A percentile compares a stretch with the other conserved stretches of the same genome.
phyloP scores from a whole-genome alignment of 345 rosid species.

The Rubroshorea leprosula region DNA sequence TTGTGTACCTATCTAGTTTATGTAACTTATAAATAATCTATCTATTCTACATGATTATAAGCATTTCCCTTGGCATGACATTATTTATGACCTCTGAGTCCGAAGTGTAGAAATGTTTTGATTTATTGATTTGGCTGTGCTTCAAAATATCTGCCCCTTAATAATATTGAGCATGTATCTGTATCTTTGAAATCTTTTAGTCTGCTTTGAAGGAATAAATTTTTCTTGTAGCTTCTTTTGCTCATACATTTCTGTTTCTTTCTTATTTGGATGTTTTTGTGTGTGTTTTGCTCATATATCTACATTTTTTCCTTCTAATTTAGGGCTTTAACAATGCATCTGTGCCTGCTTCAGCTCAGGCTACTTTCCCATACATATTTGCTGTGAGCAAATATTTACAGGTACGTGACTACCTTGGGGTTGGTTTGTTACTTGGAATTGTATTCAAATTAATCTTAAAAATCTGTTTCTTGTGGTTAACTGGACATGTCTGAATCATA shows the following conservation, averaged over 20 bases:
- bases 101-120: no score
- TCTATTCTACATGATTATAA: no score
- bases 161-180: no score
- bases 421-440: background rate
- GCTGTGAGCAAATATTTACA: constrained; percentile 81
- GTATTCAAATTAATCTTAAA: background rate
- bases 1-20: no score
- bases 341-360: constrained; percentile 62
- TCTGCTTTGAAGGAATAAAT: background rate
- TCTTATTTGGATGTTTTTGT: background rate
- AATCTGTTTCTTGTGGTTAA: background rate
- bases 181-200: constrained; percentile 6
- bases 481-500: background rate
- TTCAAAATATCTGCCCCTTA: no score
- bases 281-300: background rate
- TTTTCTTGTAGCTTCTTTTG: constrained; percentile 1
- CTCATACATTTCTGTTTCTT: constrained; percentile 10
- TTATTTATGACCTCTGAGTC: no score
- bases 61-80: no score
- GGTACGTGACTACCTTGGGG: constrained; percentile 34
- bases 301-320: background rate
- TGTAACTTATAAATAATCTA: background rate
- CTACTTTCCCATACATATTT: constrained; percentile 78
- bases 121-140: no score
- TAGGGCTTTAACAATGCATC: constrained; percentile 83